Evolutionary conservation across 1,284 basidiomycete genomes (phyloP), one percentile per base, ranked within the genome.

Genomic region (Meira nashicola): DNA sequence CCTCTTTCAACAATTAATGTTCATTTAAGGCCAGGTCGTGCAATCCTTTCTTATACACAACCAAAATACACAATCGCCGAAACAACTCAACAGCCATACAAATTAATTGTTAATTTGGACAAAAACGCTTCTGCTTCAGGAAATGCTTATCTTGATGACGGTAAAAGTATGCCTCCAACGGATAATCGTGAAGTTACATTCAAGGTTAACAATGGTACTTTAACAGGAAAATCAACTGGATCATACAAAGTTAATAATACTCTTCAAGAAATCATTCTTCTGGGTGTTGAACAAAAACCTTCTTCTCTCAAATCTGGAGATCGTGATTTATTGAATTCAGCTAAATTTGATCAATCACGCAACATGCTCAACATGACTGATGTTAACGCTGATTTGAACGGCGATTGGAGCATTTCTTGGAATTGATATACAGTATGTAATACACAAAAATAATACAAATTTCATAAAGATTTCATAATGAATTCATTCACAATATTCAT

Each of bases 81-180:
- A 39, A 67, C 63, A 28, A 41, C 55, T 1, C 61, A 64, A 37
- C 23, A 37, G 10, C 57, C 65, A 3, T 73, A 50, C 40, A 61
- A 55, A 2, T 57, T 73, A 1, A 10, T 68, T 12, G 63, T 73
- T 38, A 83, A 85, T 2, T 82, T 84, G 43, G 78, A 82, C 39
- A 63, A 71, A 1, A 70, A 81, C 39, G 82, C 82, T 1, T 59
- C 74, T 4, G 86, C 86, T 0, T 81, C 81, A 46, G 86, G 86
- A 6, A 79, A 80, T 2, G 83, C 83, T 10, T 86, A 86, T 73
- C 65, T 88, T 41, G 87, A 88, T 71, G 86, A 88, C 66, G 87
- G 86, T 7, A 28, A 38, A 0, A 50, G 66, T 25, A 68, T 52
- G 28, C 50, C 44, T 23, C 76, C 62, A 28, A 47, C 62, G 5